Evolutionary conservation across 768 basidiomycete species (phyloP).

Genomic region (Auricularia sp.): DNA sequence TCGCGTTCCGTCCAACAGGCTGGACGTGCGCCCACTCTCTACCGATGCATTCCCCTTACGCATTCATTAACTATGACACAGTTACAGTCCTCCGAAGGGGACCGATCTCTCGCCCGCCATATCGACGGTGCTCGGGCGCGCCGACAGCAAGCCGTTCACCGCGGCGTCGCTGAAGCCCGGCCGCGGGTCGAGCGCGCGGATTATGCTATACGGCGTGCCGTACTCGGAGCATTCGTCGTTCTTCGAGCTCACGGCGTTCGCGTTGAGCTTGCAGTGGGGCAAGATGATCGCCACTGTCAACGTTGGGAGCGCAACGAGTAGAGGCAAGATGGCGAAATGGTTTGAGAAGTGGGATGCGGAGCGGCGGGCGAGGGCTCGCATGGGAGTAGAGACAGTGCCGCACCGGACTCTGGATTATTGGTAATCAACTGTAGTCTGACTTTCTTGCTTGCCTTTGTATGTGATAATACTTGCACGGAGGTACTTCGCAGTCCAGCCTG

Average conservation of each 20-base stretch:
- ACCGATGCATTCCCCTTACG: constrained; percentile 2
- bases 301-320: constrained; percentile 58
- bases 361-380: constrained; percentile 45
- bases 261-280: constrained; percentile 73
- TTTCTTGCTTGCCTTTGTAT: too few species aligned
- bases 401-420: constrained; percentile 39
- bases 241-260: constrained; percentile 91
- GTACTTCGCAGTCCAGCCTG: too few species aligned
- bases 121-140: constrained; percentile 53
- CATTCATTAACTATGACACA: constrained; percentile 17
- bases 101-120: constrained; percentile 55
- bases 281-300: constrained; percentile 96
- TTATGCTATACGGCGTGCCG: constrained; percentile 74
- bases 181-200: constrained; percentile 55
- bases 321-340: constrained; percentile 86
- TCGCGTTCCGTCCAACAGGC: constrained; percentile 89
- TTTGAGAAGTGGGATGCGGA: constrained; percentile 83
- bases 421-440: constrained; percentile 16
- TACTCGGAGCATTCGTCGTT: constrained; percentile 97
- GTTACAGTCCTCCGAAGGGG: constrained; percentile 59
- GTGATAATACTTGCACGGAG: too few species aligned
- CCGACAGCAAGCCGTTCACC: constrained; percentile 61
- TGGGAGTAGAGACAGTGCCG: constrained; percentile 17
- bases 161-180: constrained; percentile 56
- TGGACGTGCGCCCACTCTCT: constrained; percentile 67